Percentiles rank a stretch among this genome's conserved stretches.
phyloP scores from a whole-genome alignment of 2,329 filamentous ascomycete species.

The Aspergillus sp. region DNA sequence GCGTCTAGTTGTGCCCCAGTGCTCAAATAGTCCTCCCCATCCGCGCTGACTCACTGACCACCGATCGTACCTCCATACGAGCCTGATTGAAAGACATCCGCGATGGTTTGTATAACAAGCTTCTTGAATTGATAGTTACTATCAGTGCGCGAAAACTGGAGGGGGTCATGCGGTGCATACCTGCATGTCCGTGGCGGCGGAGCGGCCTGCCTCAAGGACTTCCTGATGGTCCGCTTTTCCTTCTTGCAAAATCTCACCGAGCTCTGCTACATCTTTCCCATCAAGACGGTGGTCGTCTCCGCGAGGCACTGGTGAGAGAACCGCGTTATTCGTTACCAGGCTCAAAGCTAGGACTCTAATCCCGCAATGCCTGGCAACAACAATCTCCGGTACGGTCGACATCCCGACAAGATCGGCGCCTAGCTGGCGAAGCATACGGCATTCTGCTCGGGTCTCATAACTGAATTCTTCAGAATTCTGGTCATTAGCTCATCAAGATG shows the following conservation, averaged over 20 bases:
- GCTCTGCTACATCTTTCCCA: slow-evolving; percentile 50
- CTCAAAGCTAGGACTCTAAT: slow-evolving; percentile 65
- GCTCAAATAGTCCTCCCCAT: background rate
- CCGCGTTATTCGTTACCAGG: slow-evolving; percentile 65
- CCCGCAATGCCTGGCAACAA: slow-evolving; percentile 65
- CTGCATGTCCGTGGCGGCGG: slow-evolving; percentile 65
- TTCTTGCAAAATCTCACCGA: slow-evolving; percentile 57
- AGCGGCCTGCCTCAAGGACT: slow-evolving; percentile 62
- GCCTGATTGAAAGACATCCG: slow-evolving; percentile 29
- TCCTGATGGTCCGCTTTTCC: slow-evolving; percentile 67
- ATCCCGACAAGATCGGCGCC: slow-evolving; percentile 71
- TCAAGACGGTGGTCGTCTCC: slow-evolving; percentile 60
- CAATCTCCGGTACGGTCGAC: slow-evolving; percentile 69
- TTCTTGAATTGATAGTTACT: slow-evolving; percentile 32
- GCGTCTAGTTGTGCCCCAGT: background rate
- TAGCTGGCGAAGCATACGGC: slow-evolving; percentile 60
- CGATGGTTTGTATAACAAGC: slow-evolving; percentile 38
- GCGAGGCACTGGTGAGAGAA: slow-evolving; percentile 59
- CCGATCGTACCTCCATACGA: background rate
- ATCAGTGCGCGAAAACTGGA: background rate
- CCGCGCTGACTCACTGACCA: background rate
- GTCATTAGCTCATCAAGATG: background rate
- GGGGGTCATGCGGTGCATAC: slow-evolving; percentile 33
- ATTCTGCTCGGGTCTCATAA: slow-evolving; percentile 67
- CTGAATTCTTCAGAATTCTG: slow-evolving; percentile 30